phyloP scores from a whole-genome alignment of 495 filamentous ascomycete species.

The Halenospora varia region DNA sequence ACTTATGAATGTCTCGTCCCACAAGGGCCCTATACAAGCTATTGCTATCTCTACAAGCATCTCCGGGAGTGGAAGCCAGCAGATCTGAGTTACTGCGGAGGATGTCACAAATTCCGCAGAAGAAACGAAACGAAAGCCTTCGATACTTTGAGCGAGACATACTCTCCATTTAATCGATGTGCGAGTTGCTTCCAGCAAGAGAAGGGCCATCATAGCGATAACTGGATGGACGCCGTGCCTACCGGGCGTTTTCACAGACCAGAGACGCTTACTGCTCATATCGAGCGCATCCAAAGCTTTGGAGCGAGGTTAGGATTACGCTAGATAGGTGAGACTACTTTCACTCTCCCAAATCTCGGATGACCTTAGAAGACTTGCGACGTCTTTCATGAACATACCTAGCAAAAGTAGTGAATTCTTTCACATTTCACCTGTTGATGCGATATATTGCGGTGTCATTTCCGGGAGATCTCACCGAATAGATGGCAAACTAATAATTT shows the following conservation, averaged over 20 bases:
- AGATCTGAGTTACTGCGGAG: not conserved
- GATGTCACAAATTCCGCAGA: slow-evolving; percentile 7
- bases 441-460: too few relatives aligned
- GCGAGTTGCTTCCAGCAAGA: not conserved
- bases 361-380: too few relatives aligned
- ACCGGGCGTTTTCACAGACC: not conserved
- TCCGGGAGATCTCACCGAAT: too few relatives aligned
- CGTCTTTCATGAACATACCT: too few relatives aligned
- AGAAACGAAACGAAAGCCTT: not conserved
- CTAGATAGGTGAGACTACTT: too few relatives aligned
- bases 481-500: too few relatives aligned
- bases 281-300: too few relatives aligned
- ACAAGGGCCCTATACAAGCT: not conserved
- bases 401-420: too few relatives aligned
- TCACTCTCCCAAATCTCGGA: too few relatives aligned
- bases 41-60: slow-evolving; percentile 2
- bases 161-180: not conserved
- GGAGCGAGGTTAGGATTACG: too few relatives aligned
- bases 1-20: slow-evolving; percentile 3
- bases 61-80: not conserved
- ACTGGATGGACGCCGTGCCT: not conserved
- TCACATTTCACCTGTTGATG: too few relatives aligned
- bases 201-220: not conserved
- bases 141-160: not conserved
- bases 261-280: too few relatives aligned